phyloP scores from a whole-genome alignment of 345 rosid genomes.

The Eucalyptus albens region DNA sequence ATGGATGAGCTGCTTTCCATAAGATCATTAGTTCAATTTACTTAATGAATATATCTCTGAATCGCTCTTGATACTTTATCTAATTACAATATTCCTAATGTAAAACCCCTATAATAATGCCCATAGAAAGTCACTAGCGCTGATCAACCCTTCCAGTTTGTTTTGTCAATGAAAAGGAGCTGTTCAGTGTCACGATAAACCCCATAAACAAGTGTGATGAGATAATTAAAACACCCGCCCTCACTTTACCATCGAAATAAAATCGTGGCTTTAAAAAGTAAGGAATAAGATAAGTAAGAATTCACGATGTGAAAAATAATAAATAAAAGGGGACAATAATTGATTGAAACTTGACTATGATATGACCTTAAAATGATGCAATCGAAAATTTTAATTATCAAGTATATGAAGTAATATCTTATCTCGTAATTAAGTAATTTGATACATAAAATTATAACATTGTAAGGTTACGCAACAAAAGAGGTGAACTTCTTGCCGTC shows the following conservation, averaged over 20 bases:
- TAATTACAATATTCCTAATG: neutral
- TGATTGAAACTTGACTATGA: neutral
- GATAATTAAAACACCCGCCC: neutral
- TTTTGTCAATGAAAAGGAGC: neutral
- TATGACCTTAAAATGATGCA: neutral
- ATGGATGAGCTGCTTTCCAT: neutral
- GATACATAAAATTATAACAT: neutral
- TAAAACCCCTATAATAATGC: neutral
- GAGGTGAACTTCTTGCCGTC: neutral
- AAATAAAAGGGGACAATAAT: neutral
- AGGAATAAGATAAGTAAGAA: neutral
- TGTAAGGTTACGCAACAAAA: neutral
- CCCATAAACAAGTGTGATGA: neutral
- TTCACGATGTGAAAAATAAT: neutral
- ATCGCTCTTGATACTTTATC: neutral
- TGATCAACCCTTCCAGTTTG: neutral
- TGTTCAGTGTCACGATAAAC: neutral
- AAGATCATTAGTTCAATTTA: neutral
- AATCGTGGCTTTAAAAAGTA: fast-evolving
- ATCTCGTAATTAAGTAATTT: neutral
- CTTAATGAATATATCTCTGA: neutral
- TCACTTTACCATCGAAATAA: neutral
- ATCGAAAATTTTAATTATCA: neutral
- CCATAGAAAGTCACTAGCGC: neutral
- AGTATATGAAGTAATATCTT: neutral